Evolutionary conservation across 2,329 filamentous ascomycete species (phyloP), one percentile per base, ranked within the genome.

Genomic region (Chrysoporthe puriensis): DNA sequence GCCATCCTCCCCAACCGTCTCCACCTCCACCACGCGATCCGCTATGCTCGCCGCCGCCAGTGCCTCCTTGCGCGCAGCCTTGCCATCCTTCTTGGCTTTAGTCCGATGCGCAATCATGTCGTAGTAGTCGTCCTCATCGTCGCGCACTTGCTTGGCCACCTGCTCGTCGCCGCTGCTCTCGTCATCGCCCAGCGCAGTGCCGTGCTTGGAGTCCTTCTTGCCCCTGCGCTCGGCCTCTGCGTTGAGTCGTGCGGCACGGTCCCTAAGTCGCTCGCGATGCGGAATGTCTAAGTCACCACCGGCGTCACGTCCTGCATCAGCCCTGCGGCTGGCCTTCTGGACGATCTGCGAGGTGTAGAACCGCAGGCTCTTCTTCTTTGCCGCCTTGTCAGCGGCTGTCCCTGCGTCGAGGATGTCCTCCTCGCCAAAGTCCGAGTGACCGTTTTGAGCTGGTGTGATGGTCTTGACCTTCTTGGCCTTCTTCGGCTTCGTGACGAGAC

Each of bases 261-360:
- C 96, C 74, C 87, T 89, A 54, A 97, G 84, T 64, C 96, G 90
- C 80, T 99, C 96, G 66, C 94, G 89, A 78, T 97, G 90, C 2
- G 96, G 96, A 63, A 96, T 86, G 78, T 96, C 93, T 72, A 87
- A 85, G 76, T 96, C 93, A 73, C 93, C 93, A 72, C 92, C 92
- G 1, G 90, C 88, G 67, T 92, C 89, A 70, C 89, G 87, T 54
- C 91, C 90, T 50, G 90, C 91, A 43, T 85, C 88, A 6, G 89
- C 88, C 66, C 92, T 92, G 77, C 93, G 94, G 81, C 93, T 97
- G 66, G 93, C 89, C 80, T 97, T 98, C 78, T 98, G 95, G 40
- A 92, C 91, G 72, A 99, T 96, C 77, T 99, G 96, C 3, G 94
- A 97, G 2, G 96, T 98, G 85, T 99, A 99, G 84, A 99, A 99